Percentiles rank a stretch among this genome's conserved stretches.
Conservation (phyloP, 192 early-diverging fungal species). For the Allomyces macrogynus region DNA sequence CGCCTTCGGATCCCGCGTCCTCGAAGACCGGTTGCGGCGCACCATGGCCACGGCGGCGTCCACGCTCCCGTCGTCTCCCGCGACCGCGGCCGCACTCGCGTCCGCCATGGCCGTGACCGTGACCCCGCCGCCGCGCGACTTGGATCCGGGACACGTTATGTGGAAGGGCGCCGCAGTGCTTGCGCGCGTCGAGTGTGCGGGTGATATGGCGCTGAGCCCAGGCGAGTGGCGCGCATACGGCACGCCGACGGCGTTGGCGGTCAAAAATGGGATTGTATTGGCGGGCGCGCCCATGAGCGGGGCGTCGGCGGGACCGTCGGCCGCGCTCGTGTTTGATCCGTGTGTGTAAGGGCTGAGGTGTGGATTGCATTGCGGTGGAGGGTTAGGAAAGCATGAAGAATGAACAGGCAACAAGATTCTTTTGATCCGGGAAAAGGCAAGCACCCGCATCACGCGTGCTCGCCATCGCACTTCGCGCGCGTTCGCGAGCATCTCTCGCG, state of each 20-base stretch:
- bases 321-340: background rate
- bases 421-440: no score
- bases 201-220: background rate
- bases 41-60: background rate
- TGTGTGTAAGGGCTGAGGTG: no score
- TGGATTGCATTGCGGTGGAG: no score
- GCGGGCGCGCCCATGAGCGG: background rate
- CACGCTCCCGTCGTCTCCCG: background rate
- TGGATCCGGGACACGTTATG: background rate
- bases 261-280: background rate
- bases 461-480: no score
- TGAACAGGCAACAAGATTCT: no score
- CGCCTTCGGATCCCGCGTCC: slow-evolving; percentile 32
- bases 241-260: background rate
- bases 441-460: no score
- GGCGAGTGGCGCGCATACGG: background rate
- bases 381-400: no score
- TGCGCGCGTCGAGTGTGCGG: background rate
- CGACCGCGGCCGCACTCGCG: background rate
- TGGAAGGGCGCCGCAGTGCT: background rate
- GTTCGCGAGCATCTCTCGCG: no score
- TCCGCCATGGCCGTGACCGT: background rate
- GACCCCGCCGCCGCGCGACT: background rate
- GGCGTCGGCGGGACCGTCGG: background rate
- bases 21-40: slow-evolving; percentile 24